Percentiles rank a stretch among this genome's conserved stretches.
Evolutionary conservation across 192 early-diverging fungal genomes (phyloP).

Genomic region (Anaeromyces robustus): DNA sequence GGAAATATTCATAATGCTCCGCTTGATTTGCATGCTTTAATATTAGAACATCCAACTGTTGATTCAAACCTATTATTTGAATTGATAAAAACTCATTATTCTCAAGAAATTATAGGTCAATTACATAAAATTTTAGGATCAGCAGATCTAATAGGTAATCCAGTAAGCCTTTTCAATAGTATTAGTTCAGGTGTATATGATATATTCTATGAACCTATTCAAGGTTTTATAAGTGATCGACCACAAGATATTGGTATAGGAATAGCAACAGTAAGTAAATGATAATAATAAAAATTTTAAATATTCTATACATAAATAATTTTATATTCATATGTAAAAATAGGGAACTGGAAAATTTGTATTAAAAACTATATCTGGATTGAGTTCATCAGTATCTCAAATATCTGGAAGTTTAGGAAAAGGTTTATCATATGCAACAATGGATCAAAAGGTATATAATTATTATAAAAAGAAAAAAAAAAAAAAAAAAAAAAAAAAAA

Average conservation of each 20-base stretch:
- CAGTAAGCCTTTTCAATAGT: slow-evolving; percentile 91
- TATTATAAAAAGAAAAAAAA: too few species aligned
- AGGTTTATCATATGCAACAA: slow-evolving; percentile 68
- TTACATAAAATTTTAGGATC: slow-evolving; percentile 77
- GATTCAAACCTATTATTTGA: slow-evolving; percentile 57
- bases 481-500: too few species aligned
- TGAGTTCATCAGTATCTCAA: slow-evolving; percentile 86
- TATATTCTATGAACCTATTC: slow-evolving; percentile 95
- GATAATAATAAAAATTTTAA: slow-evolving; percentile 4
- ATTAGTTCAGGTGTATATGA: slow-evolving; percentile 87
- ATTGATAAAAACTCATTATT: slow-evolving; percentile 71
- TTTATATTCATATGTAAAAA: slow-evolving; percentile 2
- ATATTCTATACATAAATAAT: not conserved
- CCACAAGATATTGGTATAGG: slow-evolving; percentile 91
- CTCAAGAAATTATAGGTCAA: slow-evolving; percentile 78
- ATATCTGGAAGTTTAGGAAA: slow-evolving; percentile 93
- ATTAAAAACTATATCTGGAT: slow-evolving; percentile 91
- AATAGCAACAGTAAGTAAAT: slow-evolving; percentile 60
- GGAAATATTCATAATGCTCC: slow-evolving; percentile 72
- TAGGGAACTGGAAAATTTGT: slow-evolving; percentile 58
- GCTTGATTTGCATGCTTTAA: slow-evolving; percentile 27
- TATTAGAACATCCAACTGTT: slow-evolving; percentile 75
- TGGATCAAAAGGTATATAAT: slow-evolving; percentile 60
- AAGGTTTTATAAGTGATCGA: slow-evolving; percentile 86
- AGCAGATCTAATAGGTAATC: slow-evolving; percentile 94